Base-by-base conservation (phyloP, 805 yeast species). In the Metschnikowia cubensis region DNA sequence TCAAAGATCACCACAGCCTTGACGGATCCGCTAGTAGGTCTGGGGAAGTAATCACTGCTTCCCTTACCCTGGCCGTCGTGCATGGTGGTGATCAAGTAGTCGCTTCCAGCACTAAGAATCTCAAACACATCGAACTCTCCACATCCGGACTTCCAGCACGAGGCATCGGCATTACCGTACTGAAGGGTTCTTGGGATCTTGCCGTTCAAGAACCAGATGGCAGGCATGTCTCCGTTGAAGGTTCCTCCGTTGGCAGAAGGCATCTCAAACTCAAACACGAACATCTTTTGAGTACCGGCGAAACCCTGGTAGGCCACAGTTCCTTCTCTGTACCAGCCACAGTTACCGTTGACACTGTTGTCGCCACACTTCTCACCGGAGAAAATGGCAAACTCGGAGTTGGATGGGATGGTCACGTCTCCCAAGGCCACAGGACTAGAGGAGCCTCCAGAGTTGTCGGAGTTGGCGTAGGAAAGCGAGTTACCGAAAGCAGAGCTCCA, bases 71-170 rank as follows among this genome's bases (percentile, higher is more conserved):
- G 95, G 59, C 87, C 88, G 65, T 80, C 82, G 75, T 92, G 98
- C 62, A 92, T 73, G 66, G 89, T 94, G 50, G 88, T 75, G 61
- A 87, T 84, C 69, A 91, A 75, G 55, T 46, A 49, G 41, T 49
- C 52, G 55, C 88, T 82, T 59, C 96, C 97, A 34, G 86, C 59
- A 54, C 83, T 74, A 60, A 94, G 80, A 59, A 92, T 79, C 80
- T 94, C 99, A 64, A 92, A 94, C 63, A 90, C 77, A 73, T 94
- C 99, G 63, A 94, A 77, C 78, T 94, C 99, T 76, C 99, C 99
- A 75, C 99, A 94, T 54, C 98, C 98, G 49, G 96, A 79, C 48
- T 80, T 62, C 99, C 99, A 94, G 81, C 99, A 94, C 35, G 97
- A 89, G 78, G 98, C 94, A 18, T 80, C 67, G 22, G 84, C 67